Base-by-base conservation (phyloP, 225 moss, liverwort and hornwort species). In the Physcomitrium patens region DNA sequence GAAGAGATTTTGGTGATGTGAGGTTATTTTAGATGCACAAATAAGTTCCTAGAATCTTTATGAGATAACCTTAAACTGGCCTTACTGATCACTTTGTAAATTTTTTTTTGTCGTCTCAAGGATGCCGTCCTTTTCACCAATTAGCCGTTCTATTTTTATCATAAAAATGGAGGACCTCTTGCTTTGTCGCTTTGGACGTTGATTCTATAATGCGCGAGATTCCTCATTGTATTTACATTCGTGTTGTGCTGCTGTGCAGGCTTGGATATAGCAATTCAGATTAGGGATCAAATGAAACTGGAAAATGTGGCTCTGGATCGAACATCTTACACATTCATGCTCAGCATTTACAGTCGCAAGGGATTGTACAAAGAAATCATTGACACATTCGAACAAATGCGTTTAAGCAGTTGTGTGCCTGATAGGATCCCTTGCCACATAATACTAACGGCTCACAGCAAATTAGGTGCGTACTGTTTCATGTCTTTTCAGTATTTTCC, bases 311-410 rank as follows among this genome's bases (percentile, higher is more conserved):
- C 74, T 61, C 93, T 91, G 67, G 99, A 99, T 72, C 83, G 87
- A 68, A 85, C 91, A 24, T 93, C 99, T n/a, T 95, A 85, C 76
- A 85, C 93, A 9, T 90, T 84, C 26, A 85, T 93, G 89, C 86
- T 99, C 59, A 84, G 85, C 63, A 85, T 99, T 77, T 95, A 87
- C 80, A 89, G 91, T 77, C 93, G 99, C 18, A 95, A 95, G 74
- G 93, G 93, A 54, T 85, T 90, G 71, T 81, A 91, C 79, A 76
- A 80, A 66, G 91, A 95, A 66, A 86, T 95, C 24, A 73, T 91
- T 48, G 78, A 87, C 51, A 71, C 79, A 24, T 99, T 92, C 51
- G 84, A 89, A 67, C 84, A 95, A 77, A 91, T 99, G 95, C 85
- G 77, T 70, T 74, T 70, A 50, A 82, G 77, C 63, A 85, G 78